Evolutionary conservation across 805 yeast species (phyloP), one percentile per base, ranked within the genome.

Genomic region (Wickerhamomyces xylosicus): DNA sequence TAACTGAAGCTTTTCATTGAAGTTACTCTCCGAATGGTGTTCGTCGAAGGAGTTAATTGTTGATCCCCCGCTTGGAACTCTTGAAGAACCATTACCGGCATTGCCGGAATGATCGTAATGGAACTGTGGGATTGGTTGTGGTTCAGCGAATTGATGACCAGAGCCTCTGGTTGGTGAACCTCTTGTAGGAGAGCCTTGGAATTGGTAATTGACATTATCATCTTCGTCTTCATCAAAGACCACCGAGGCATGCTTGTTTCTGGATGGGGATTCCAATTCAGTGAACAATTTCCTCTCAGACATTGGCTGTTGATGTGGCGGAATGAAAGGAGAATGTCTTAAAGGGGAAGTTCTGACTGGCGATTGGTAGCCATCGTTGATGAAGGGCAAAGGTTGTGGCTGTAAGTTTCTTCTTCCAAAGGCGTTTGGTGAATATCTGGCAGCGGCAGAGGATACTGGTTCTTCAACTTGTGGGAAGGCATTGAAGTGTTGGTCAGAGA

Each of bases 231-330:
- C 66, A 21, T 66, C 62, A 36, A 78, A 67, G 13, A 71, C 58
- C 4, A 77, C 62, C 5, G 78, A 67, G 4, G 66, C 65, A 31
- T 69, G 71, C 31, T 62, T 64, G 33, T 68, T 68, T 54, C 87
- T 72, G 40, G 66, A 71, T 27, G 95, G 92, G 0, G 94, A 79
- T 56, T 84, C 89, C 47, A 74, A 60, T 39, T 74, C 63, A 3
- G 92, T 79, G 49, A 71, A 80, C 37, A 70, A 72, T 33, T 85
- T 78, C 58, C 94, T 67, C 9, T 82, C 74, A 7, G 84, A 31
- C 19, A 17, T 16, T 6, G 33, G 33, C 14, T 31, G n/a, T 10
- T 74, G 32, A 42, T 40, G 11, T 44, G 42, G 5, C 33, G 39
- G 11, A 63, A 56, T 15, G 61, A 61, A 31, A 9, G 44, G 40